Conservation (phyloP, 257 asterid genomes). For the Agastache rugosa region DNA sequence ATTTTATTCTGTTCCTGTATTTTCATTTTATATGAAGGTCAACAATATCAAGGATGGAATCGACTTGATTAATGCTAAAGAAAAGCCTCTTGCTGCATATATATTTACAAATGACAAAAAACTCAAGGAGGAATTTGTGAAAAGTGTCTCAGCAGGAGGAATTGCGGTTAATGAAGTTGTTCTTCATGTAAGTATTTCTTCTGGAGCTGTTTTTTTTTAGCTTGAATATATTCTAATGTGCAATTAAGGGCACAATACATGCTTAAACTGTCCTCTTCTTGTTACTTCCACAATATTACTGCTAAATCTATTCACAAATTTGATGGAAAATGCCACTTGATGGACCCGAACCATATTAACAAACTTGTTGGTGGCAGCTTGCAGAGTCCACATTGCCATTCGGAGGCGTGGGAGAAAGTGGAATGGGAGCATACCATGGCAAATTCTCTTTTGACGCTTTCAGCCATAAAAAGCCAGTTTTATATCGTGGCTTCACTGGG, state of each 20-base stretch:
- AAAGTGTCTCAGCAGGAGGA: conserved; percentile 76
- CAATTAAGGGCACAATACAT: not conserved
- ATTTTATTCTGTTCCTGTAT: conserved; percentile 21
- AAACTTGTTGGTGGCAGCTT: conserved; percentile 55
- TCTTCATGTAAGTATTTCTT: conserved; percentile 64
- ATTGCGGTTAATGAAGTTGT: conserved; percentile 69
- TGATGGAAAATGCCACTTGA: conserved; percentile 21
- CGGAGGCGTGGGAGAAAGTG: conserved; percentile 97
- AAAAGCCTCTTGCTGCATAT: conserved; percentile 93
- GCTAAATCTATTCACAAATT: conserved; percentile 1
- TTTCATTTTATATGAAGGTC: conserved; percentile 52
- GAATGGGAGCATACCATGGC: conserved; percentile 96
- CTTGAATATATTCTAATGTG: not conserved
- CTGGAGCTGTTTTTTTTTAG: conserved; percentile 1
- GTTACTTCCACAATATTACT: not conserved
- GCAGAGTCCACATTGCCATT: conserved; percentile 67
- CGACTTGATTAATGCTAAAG: conserved; percentile 61
- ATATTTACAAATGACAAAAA: conserved; percentile 77
- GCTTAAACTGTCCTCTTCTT: not conserved
- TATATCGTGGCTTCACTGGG: conserved; percentile 66
- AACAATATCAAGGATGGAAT: conserved; percentile 67
- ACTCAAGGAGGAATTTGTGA: conserved; percentile 68
- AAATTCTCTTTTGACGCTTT: conserved; percentile 84
- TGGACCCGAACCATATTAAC: conserved; percentile 27
- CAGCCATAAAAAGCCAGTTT: conserved; percentile 91